phyloP scores from a whole-genome alignment of 2,329 filamentous ascomycete species.

The Scytalidium sp. region DNA sequence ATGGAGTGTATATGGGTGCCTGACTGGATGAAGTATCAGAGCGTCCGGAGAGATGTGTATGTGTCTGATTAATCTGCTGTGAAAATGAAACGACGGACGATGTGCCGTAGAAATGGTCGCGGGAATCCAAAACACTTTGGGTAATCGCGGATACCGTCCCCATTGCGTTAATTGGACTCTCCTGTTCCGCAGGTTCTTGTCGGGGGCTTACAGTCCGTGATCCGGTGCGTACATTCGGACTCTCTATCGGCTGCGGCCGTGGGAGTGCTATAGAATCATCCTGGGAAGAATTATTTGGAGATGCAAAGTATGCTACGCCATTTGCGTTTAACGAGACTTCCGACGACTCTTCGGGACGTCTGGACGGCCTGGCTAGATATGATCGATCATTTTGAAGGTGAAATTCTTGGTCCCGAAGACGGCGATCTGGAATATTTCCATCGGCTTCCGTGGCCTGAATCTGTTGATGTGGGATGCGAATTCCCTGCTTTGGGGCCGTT shows the following conservation, averaged over 20 bases:
- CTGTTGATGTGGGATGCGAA: not conserved
- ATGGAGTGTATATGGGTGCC: constrained; percentile 14
- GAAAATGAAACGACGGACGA: constrained; percentile 38
- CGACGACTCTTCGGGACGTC: not conserved
- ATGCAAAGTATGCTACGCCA: not conserved
- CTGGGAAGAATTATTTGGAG: not conserved
- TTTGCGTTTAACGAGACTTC: not conserved
- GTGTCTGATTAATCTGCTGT: constrained; percentile 25
- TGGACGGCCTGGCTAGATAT: not conserved
- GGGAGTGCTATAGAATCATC: not conserved
- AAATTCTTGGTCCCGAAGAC: not conserved
- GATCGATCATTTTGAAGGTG: not conserved
- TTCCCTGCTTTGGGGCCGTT: not conserved
- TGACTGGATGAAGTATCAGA: constrained; percentile 10
- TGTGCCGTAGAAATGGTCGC: constrained; percentile 34
- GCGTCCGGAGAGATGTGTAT: constrained; percentile 10
- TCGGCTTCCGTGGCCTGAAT: not conserved
- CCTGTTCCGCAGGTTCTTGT: constrained; percentile 10
- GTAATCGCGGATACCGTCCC: constrained; percentile 32
- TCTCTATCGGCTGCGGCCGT: not conserved
- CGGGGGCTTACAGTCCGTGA: not conserved
- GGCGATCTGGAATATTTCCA: not conserved
- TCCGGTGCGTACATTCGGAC: not conserved
- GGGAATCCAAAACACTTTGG: constrained; percentile 15
- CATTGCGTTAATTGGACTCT: constrained; percentile 34